A percentile compares a stretch with the other conserved stretches of the same genome.
Evolutionary conservation across 176 grass and related monocot species (phyloP).

Genomic region (Oryza australiensis): DNA sequence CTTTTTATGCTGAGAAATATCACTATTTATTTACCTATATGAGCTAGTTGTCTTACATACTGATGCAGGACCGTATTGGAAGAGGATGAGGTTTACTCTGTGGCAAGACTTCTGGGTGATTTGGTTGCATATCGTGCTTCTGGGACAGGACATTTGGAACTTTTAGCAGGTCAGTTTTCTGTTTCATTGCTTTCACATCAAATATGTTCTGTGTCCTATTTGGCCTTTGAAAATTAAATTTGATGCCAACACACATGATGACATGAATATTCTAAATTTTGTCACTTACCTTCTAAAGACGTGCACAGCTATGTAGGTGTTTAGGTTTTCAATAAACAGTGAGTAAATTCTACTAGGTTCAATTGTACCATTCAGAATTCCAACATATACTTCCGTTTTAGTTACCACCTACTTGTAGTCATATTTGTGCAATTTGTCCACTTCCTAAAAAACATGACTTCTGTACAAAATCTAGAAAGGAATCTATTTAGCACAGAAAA

Average conservation of each 20-base stretch:
- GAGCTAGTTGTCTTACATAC: conserved; percentile 26
- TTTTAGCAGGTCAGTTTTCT: conserved; percentile 74
- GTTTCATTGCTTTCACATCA: conserved; percentile 14
- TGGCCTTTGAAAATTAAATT: not conserved
- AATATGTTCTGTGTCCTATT: conserved; percentile 12
- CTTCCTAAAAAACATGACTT: not conserved
- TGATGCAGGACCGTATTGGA: conserved; percentile 76
- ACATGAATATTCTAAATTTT: conserved; percentile 8
- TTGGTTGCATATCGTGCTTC: conserved; percentile 99
- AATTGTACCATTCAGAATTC: not conserved
- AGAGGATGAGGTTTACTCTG: conserved; percentile 96
- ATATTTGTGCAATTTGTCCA: conserved; percentile 4
- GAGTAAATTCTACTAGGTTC: conserved; percentile 6
- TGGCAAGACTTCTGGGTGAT: conserved; percentile 93
- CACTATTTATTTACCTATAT: conserved; percentile 23
- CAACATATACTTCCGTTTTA: not conserved
- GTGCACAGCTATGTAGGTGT: not conserved
- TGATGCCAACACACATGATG: not conserved
- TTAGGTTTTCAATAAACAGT: conserved; percentile 5
- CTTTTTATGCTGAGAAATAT: conserved; percentile 23
- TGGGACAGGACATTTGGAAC: conserved; percentile 95
- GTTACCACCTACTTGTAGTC: not conserved
- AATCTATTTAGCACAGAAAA: not conserved
- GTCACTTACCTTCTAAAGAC: not conserved
- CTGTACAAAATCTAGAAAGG: not conserved